Conservation (phyloP, 2,329 filamentous ascomycete genomes). For the Colletotrichum sojae region DNA sequence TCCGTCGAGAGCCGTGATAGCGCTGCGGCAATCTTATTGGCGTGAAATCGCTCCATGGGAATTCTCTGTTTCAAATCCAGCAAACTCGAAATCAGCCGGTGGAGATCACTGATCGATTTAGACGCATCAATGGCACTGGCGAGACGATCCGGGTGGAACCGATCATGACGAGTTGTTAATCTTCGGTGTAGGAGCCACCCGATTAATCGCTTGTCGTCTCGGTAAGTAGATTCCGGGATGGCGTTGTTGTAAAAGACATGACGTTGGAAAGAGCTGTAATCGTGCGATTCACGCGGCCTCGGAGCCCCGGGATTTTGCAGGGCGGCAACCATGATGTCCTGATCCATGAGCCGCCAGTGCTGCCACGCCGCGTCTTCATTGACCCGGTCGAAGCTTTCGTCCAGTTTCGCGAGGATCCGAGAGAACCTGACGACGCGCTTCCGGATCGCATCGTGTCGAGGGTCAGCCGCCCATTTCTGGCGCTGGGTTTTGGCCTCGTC, state of each 20-base stretch:
- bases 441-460: slow-evolving; percentile 44
- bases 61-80: not conserved
- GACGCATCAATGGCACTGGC: not conserved
- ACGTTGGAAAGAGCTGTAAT: not conserved
- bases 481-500: slow-evolving; percentile 52
- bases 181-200: slow-evolving; percentile 53
- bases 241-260: slow-evolving; percentile 46
- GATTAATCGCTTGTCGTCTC: slow-evolving; percentile 51
- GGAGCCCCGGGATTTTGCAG: slow-evolving; percentile 43
- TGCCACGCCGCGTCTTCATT: slow-evolving; percentile 20
- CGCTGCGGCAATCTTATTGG: slow-evolving; percentile 7
- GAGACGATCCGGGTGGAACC: not conserved
- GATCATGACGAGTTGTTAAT: not conserved
- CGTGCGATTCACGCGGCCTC: not conserved
- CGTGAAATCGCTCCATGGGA: not conserved
- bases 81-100: slow-evolving; percentile 4
- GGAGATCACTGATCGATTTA: not conserved
- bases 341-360: slow-evolving; percentile 56
- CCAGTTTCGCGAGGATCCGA: slow-evolving; percentile 39
- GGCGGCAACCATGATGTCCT: slow-evolving; percentile 60
- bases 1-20: slow-evolving; percentile 1
- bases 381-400: slow-evolving; percentile 38
- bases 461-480: slow-evolving; percentile 48
- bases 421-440: slow-evolving; percentile 50
- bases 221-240: slow-evolving; percentile 47